phyloP scores from a whole-genome alignment of 2,329 filamentous ascomycete species.

The Cryphonectria nitschkei region DNA sequence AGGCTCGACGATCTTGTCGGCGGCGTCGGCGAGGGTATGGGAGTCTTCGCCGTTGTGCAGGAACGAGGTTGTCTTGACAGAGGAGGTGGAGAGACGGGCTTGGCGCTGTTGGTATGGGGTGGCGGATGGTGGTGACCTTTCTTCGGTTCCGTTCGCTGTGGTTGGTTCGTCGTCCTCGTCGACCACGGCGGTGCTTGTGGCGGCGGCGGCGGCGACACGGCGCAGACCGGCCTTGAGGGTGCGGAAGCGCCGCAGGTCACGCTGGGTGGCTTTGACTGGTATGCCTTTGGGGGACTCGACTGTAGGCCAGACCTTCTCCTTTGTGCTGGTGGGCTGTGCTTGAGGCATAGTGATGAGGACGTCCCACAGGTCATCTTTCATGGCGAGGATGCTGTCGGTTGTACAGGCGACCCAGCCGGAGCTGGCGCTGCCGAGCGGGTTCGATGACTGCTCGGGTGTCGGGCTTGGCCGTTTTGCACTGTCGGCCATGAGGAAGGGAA shows the following conservation, averaged over 20 bases:
- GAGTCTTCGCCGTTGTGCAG: slow-evolving; percentile 41
- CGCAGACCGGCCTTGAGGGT: slow-evolving; percentile 67
- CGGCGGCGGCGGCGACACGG: slow-evolving; percentile 43
- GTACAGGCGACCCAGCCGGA: slow-evolving; percentile 92
- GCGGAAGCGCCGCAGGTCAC: slow-evolving; percentile 81
- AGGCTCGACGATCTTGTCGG: slow-evolving; percentile 64
- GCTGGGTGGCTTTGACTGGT: slow-evolving; percentile 81
- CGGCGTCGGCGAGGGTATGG: slow-evolving; percentile 47
- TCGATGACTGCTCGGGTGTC: slow-evolving; percentile 22
- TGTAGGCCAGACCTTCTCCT: slow-evolving; percentile 72
- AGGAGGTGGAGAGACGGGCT: slow-evolving; percentile 26
- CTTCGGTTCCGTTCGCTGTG: slow-evolving; percentile 15
- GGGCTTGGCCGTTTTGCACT: slow-evolving; percentile 46
- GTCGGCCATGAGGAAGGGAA: slow-evolving; percentile 72
- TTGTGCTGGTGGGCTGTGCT: slow-evolving; percentile 58
- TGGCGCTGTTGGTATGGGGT: slow-evolving; percentile 16
- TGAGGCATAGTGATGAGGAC: slow-evolving; percentile 82
- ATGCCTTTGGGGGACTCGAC: slow-evolving; percentile 69
- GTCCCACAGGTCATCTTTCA: slow-evolving; percentile 88
- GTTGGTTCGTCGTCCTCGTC: slow-evolving; percentile 21
- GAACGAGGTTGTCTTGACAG: slow-evolving; percentile 20
- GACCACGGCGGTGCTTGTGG: slow-evolving; percentile 26
- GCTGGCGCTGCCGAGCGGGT: slow-evolving; percentile 50
- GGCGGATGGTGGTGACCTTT: slow-evolving; percentile 16
- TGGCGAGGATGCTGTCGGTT: slow-evolving; percentile 87